Evolutionary conservation across 108 stramenopile species (phyloP), one percentile per base, ranked within the genome.

Genomic region (Nitzschia sp.): DNA sequence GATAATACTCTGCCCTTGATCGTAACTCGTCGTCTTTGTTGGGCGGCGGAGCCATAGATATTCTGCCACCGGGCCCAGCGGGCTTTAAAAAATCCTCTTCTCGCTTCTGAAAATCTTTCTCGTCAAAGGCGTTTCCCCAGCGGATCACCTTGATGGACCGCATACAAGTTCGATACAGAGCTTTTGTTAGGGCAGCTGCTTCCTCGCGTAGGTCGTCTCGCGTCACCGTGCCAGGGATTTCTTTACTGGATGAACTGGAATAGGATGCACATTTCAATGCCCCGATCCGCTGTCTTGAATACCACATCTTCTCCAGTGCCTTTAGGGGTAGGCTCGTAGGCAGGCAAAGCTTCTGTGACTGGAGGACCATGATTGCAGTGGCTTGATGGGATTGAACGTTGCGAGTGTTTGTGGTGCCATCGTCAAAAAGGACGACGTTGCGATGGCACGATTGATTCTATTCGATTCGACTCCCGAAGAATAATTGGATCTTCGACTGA

Each of bases 1-100:
- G 69, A 72, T 95, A 95, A 64, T 95, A 95, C 28, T 90, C 78
- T 57, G 82, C 76, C 27, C 93, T 70, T 5, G 88, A 90, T 3
- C 71, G 64, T 24, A 95, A 63, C 74, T 95, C 93, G 66, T 92
- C 82, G n/a, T 76, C 69, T 38, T 84, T 74, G 69, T 95, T 74
- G 24, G 90, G 90, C 21, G 93, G 90, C 28, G 90, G 93, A 36
- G 85, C 62, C 77, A 91, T 78, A 42, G 83, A 76, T 8, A 60
- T 74, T 11, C 36, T 68, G 13, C 59, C 64, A 24, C 72, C 54
- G 56, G 56, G 35, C 8, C 47, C 34, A 18, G 45, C 66, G 54
- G 55, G 61, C 46, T 59, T 83, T 61, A 54, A 64, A 45, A 77
- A 77, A 19, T 82, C 62, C 47, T 79, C 68, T 64, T 90, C 90